Conservation (phyloP, 208 protist genomes). For the Acanthamoeba sp. region DNA sequence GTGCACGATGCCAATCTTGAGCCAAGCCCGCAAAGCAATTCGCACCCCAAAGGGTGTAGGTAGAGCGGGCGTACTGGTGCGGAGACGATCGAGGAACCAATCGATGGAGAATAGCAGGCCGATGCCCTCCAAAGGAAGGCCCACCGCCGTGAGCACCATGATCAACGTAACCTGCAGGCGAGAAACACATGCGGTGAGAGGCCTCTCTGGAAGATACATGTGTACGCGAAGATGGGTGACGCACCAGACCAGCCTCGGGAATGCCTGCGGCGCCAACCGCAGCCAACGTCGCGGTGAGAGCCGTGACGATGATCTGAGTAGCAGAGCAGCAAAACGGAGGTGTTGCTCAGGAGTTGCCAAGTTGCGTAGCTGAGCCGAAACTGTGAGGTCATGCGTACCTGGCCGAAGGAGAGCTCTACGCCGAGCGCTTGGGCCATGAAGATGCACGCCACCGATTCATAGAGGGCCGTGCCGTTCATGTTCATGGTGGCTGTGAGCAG, state of each 20-base stretch:
- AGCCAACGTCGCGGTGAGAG: conserved; percentile 75
- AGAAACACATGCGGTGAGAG: too few relatives aligned
- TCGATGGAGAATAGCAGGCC: conserved; percentile 73
- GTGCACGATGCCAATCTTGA: neutral
- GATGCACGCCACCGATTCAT: conserved; percentile 78
- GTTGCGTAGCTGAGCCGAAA: too few relatives aligned
- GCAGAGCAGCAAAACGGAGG: neutral
- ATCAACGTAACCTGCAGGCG: conserved; percentile 78
- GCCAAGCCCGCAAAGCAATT: too few relatives aligned
- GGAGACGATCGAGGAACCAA: conserved; percentile 76
- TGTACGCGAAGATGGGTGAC: too few relatives aligned
- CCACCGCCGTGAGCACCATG: conserved; percentile 78
- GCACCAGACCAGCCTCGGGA: conserved; percentile 77
- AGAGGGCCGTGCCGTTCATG: conserved; percentile 77
- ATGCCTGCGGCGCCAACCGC: conserved; percentile 80
- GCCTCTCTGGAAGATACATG: too few relatives aligned
- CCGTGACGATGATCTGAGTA: conserved; percentile 57
- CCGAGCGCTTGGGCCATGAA: conserved; percentile 81
- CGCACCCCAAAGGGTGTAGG: too few relatives aligned
- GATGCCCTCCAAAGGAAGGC: conserved; percentile 53
- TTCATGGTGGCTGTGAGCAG: conserved; percentile 18
- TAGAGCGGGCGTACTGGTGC: neutral
- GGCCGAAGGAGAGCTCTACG: conserved; percentile 1
- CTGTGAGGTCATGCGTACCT: neutral
- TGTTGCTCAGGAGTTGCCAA: too few relatives aligned